A percentile compares a stretch with the other conserved stretches of the same genome.
phyloP scores from a whole-genome alignment of 768 basidiomycete species.

The Agaricus subrufescens region DNA sequence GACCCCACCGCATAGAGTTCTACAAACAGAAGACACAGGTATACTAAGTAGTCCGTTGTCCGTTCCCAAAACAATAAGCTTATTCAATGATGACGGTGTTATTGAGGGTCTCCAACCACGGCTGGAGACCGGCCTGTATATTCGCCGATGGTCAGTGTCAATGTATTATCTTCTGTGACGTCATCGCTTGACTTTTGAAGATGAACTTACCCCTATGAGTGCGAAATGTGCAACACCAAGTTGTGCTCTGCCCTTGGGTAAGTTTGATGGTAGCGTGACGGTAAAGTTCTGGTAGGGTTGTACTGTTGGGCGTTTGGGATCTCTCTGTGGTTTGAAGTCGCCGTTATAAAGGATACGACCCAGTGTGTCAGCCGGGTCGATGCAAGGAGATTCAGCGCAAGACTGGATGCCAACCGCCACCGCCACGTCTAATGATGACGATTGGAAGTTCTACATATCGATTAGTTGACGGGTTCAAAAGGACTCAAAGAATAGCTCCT shows the following conservation, averaged over 20 bases:
- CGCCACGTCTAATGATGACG: conserved; percentile 29
- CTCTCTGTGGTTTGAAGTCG: conserved; percentile 31
- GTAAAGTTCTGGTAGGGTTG: conserved; percentile 44
- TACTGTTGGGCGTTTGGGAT: conserved; percentile 18
- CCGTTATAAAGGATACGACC: conserved; percentile 47
- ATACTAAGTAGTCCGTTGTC: too few species aligned
- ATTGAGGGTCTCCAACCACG: too few species aligned
- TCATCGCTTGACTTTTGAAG: too few species aligned
- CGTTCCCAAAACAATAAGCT: too few species aligned
- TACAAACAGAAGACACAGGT: too few species aligned
- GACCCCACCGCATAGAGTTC: too few species aligned
- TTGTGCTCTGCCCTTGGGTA: conserved; percentile 25
- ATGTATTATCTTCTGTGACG: too few species aligned
- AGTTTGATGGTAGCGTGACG: conserved; percentile 29
- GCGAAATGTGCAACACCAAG: conserved; percentile 32
- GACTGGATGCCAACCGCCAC: conserved; percentile 39
- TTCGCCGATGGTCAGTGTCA: too few species aligned
- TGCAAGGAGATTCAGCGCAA: conserved; percentile 22
- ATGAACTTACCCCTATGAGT: conserved; percentile 33
- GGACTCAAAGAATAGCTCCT: neutral
- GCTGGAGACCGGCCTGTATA: too few species aligned
- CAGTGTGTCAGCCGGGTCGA: conserved; percentile 21
- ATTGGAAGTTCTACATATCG: neutral
- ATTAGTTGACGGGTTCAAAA: neutral
- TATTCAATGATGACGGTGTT: too few species aligned